phyloP scores from a whole-genome alignment of 2,329 filamentous ascomycete genomes.

The Bipolaris gigantea region DNA sequence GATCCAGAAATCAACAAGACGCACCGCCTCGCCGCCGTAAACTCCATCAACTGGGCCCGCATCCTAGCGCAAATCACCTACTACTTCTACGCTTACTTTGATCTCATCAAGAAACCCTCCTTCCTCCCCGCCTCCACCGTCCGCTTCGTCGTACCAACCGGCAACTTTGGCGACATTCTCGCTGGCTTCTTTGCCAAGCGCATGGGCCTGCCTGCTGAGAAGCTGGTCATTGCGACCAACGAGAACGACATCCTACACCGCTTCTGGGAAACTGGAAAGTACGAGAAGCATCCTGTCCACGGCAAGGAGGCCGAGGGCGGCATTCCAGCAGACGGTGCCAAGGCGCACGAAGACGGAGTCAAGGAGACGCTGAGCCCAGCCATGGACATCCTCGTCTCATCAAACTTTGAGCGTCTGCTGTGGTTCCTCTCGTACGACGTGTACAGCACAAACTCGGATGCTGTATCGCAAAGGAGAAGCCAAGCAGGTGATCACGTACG shows the following conservation, averaged over 20 bases:
- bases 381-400: slow-evolving; percentile 96
- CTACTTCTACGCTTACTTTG: slow-evolving; percentile 95
- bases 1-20: slow-evolving; percentile 81
- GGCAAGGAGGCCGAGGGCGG: slow-evolving; percentile 60
- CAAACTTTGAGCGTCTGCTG: slow-evolving; percentile 93
- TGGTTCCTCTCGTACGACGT: slow-evolving; percentile 81
- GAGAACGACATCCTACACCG: slow-evolving; percentile 96
- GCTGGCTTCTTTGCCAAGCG: slow-evolving; percentile 88
- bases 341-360: slow-evolving; percentile 70
- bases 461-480: slow-evolving; percentile 50
- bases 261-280: slow-evolving; percentile 88
- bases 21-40: slow-evolving; percentile 87
- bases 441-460: slow-evolving; percentile 44
- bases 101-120: slow-evolving; percentile 63
- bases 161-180: slow-evolving; percentile 95
- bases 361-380: slow-evolving; percentile 92
- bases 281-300: slow-evolving; percentile 77
- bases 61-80: slow-evolving; percentile 97
- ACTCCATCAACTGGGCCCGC: slow-evolving; percentile 94
- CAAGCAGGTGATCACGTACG: slow-evolving; percentile 72
- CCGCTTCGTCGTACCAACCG: slow-evolving; percentile 87
- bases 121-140: slow-evolving; percentile 66
- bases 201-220: slow-evolving; percentile 87
- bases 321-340: slow-evolving; percentile 58
- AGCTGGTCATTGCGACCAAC: slow-evolving; percentile 91